Percentiles rank a stretch among this genome's conserved stretches.
Evolutionary conservation across 495 filamentous ascomycete genomes (phyloP).

Genomic region (Penicillium coffeae): DNA sequence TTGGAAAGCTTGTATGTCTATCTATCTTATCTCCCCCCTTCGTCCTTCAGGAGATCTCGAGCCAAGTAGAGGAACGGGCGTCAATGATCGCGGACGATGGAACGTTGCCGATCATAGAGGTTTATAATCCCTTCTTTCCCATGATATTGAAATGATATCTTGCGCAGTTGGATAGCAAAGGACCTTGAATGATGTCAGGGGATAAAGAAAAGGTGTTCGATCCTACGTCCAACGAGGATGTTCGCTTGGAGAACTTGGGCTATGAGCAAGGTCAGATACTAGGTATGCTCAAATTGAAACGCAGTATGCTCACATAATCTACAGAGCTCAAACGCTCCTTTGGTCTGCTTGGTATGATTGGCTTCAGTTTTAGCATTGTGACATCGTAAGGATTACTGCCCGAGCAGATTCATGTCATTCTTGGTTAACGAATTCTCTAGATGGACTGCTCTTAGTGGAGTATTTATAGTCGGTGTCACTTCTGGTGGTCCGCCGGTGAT

Average conservation of each 20-base stretch:
- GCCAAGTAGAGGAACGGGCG: conserved; percentile 11
- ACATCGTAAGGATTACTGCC: conserved; percentile 32
- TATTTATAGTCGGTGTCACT: conserved; percentile 53
- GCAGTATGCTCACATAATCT: conserved; percentile 8
- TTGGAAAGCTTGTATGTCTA: conserved; percentile 11
- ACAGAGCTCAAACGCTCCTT: conserved; percentile 56
- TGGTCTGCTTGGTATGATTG: conserved; percentile 56
- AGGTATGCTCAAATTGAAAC: background rate
- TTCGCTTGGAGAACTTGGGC: conserved; percentile 41
- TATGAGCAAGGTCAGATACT: conserved; percentile 45
- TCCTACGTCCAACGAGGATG: conserved; percentile 33
- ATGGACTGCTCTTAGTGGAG: conserved; percentile 54
- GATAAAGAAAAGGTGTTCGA: conserved; percentile 22
- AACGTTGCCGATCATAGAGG: too few relatives aligned
- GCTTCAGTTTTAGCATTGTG: conserved; percentile 58
- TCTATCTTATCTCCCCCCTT: conserved; percentile 23
- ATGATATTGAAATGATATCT: conserved; percentile 7
- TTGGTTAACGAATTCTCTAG: conserved; percentile 16
- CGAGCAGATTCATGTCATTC: background rate
- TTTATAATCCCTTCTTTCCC: background rate
- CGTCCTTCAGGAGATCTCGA: conserved; percentile 13
- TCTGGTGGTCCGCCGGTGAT: conserved; percentile 56
- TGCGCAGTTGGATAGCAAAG: background rate
- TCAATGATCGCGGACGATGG: background rate
- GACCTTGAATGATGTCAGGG: conserved; percentile 14